Evolutionary conservation across 331 rosid genomes (phyloP).

Genomic region (Pyrus hybrid): DNA sequence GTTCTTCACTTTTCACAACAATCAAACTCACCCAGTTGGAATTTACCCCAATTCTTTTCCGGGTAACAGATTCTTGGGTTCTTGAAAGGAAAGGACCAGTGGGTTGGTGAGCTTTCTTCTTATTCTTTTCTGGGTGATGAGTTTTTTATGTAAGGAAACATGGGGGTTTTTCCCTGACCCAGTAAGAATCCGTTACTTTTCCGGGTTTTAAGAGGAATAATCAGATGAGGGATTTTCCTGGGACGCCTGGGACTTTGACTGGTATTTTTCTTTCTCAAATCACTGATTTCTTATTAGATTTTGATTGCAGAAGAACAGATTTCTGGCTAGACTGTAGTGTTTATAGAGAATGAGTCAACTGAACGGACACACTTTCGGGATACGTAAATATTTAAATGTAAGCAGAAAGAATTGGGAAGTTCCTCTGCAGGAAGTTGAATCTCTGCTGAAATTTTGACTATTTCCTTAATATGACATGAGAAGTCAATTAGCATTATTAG

Average conservation of each 20-base stretch:
- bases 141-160: constrained; percentile 14
- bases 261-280: constrained; percentile 34
- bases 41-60: constrained; percentile 3
- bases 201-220: constrained; percentile 10
- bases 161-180: constrained; percentile 26
- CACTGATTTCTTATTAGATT: background rate
- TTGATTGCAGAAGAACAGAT: background rate
- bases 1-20: background rate
- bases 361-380: background rate
- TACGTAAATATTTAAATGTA: background rate
- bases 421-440: too few species aligned
- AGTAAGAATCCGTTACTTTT: constrained; percentile 21
- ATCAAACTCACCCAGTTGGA: constrained; percentile 15
- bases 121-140: constrained; percentile 10
- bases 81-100: background rate
- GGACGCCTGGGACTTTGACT: constrained; percentile 82
- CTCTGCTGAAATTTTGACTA: background rate
- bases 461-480: background rate
- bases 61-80: background rate
- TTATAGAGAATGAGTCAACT: background rate
- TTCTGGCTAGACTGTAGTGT: background rate
- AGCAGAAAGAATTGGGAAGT: background rate
- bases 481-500: background rate
- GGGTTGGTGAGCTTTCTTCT: background rate
- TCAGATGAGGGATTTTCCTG: constrained; percentile 81